Evolutionary conservation across 2,329 filamentous ascomycete species (phyloP), one percentile per base, ranked within the genome.

Genomic region (Colletotrichum spaethianum): DNA sequence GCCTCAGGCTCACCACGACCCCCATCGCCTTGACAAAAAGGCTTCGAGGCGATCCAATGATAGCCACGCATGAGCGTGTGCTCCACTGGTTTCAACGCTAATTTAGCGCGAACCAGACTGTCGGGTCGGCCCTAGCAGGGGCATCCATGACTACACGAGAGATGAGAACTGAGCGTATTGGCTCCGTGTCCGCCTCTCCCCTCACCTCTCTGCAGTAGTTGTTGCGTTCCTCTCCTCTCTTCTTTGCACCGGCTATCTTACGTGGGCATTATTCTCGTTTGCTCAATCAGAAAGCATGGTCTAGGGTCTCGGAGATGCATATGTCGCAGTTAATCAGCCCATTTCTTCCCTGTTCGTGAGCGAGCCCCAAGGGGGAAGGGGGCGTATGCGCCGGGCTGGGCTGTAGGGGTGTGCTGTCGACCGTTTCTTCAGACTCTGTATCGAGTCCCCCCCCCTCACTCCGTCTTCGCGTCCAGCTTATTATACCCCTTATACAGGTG

Each of bases 281-380:
- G 3, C 28, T 63, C 65, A 69, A 64, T 60, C 38, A 59, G 42
- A 55, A 33, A 31, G 44, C 65, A 52, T 55, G 69, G 44, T 55
- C 52, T 53, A 63, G 65, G 65, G 44, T 69, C 46, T 55, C 62
- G 40, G 23, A 44, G 46, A 38, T 42, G 62, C 67, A 66, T 72
- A 40, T 46, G 52, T 55, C 53, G 50, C 60, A 56, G 66, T 38
- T 23, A 48, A 72, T 69, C 70, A 64, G 59, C 59, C 70, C 70
- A 70, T 72, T 70, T 38, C 46, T 62, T 40, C 28, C 59, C 60
- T 64, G 50, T 64, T 44, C 40, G 52, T 46, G 38, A 44, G 26
- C 61, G 57, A 67, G 38, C 28, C 38, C 46, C 26, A 9, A 57
- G 20, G 36, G 26, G 36, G n/a, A 16, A 18, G 33, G 48, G 50